These are phyloP conservation scores for Capronia coronata DNA, from an alignment of 2,329 filamentous ascomycete genomes.

Conservation along the genomic window DNA sequence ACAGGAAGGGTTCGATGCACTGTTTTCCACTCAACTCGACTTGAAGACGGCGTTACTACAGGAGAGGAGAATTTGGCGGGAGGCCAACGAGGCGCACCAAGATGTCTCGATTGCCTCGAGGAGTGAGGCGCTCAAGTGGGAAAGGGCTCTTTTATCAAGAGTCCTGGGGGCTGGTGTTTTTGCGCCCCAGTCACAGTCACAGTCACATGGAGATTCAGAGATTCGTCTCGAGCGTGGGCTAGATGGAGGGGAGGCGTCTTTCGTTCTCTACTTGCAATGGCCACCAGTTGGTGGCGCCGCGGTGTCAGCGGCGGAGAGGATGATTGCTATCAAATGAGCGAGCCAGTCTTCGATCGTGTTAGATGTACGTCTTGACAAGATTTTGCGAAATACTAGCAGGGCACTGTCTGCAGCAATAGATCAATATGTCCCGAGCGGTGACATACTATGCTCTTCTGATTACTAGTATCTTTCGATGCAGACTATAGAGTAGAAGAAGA, in stretches of 20 bases:
- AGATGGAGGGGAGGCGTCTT: neutral
- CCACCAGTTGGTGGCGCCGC: too few relatives aligned
- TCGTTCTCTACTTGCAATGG: neutral
- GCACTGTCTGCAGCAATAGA: too few relatives aligned
- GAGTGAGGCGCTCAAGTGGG: neutral
- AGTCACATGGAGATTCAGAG: neutral
- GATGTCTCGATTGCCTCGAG: neutral
- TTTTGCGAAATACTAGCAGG: too few relatives aligned
- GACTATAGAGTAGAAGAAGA: too few relatives aligned
- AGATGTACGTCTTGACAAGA: too few relatives aligned
- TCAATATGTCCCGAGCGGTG: too few relatives aligned
- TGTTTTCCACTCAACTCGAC: constrained; percentile 1
- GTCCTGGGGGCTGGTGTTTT: neutral
- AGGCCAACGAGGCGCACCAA: neutral
- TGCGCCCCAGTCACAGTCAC: neutral
- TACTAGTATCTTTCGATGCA: too few relatives aligned
- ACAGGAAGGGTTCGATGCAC: neutral
- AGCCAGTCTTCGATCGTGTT: too few relatives aligned
- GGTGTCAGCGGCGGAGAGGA: too few relatives aligned
- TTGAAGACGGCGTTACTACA: neutral
- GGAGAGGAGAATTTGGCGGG: neutral
- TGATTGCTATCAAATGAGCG: too few relatives aligned
- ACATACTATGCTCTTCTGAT: too few relatives aligned
- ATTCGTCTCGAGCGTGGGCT: neutral
- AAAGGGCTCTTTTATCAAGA: neutral